Evolutionary conservation across 2,329 filamentous ascomycete species (phyloP).

Genomic region (Arthrobotrys pseudoclavata): DNA sequence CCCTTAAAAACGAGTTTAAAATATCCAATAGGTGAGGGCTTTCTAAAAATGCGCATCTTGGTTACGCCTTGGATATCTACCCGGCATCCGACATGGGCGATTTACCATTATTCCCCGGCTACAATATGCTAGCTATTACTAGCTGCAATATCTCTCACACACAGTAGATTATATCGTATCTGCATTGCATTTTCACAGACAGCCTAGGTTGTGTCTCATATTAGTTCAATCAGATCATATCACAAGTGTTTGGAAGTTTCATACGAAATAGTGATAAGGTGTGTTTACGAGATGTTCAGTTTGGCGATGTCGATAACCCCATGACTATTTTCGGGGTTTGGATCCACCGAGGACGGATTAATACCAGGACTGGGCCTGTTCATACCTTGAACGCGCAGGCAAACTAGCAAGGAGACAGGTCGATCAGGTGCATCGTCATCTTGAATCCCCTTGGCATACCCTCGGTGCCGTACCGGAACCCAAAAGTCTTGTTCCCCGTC

Average conservation of each 20-base stretch:
- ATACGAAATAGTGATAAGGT: background rate
- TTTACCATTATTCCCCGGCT: conserved; percentile 46
- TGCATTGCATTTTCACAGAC: conserved; percentile 20
- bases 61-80: conserved; percentile 36
- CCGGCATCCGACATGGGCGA: conserved; percentile 30
- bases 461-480: conserved; percentile 52
- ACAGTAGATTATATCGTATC: conserved; percentile 39
- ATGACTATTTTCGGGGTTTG: conserved; percentile 29
- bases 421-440: conserved; percentile 39
- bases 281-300: background rate
- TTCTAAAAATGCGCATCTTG: conserved; percentile 46
- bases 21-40: conserved; percentile 26
- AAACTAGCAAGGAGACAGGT: conserved; percentile 12
- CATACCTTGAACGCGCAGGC: conserved; percentile 23
- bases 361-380: conserved; percentile 45
- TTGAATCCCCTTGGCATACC: conserved; percentile 32
- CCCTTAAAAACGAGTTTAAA: conserved; percentile 9
- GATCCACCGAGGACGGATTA: conserved; percentile 57
- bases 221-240: conserved; percentile 17
- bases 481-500: conserved; percentile 54
- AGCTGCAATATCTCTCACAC: conserved; percentile 45
- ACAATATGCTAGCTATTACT: conserved; percentile 42
- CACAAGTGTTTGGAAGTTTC: background rate
- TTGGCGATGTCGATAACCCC: conserved; percentile 21
- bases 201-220: conserved; percentile 30